Base-by-base conservation (phyloP, 73 alveolate species). In the Paraurostyla sp. region DNA sequence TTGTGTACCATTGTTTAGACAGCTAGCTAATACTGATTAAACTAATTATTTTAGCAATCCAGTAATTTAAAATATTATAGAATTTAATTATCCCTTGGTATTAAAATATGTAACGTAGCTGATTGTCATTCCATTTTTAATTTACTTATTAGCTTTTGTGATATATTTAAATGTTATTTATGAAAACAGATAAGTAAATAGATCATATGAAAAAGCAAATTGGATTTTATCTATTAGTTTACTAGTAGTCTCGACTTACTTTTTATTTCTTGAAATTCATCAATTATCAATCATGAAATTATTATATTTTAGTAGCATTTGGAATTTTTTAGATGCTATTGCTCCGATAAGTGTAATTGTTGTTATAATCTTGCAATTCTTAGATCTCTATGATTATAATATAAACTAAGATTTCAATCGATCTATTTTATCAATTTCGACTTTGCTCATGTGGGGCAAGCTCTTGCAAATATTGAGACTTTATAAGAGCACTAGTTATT, bases 401-500 rank as follows among this genome's bases (percentile, higher is more conserved):
- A 60, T 60, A 13, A 60, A 32, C 7, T 25, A 16, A 16, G 78
- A 60, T 27, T 3, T 60, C 4, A 25, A 30, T 7, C 22, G 59
- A 33, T 11, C 76, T 11, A 46, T 76, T 35, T 76, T 30, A 15
- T 38, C 88, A 15, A 23, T 78, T 29, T 9, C 63, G 13, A 32
- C 58, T n/a, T 78, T 78, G 62, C 54, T 78, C 32, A 54, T 30
- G 78, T 85, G 76, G 68, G 30, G 42, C 7, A 85, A 71, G 68
- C 46, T 85, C 0, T 41, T 85, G 40, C 73, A 85, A 42, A 60
- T 71, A 20, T 38, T 54, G 46, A 71, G 88, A 71, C 16, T 85
- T 52, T 71, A 49, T 51, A 85, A 25, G 54, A 23, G 41, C 2
- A 76, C 85, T 18, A 88, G 89, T 40, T 33, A 25, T 48, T 3